Conservation (phyloP, 768 basidiomycete genomes). For the Strobilomyces echinocephalus region DNA sequence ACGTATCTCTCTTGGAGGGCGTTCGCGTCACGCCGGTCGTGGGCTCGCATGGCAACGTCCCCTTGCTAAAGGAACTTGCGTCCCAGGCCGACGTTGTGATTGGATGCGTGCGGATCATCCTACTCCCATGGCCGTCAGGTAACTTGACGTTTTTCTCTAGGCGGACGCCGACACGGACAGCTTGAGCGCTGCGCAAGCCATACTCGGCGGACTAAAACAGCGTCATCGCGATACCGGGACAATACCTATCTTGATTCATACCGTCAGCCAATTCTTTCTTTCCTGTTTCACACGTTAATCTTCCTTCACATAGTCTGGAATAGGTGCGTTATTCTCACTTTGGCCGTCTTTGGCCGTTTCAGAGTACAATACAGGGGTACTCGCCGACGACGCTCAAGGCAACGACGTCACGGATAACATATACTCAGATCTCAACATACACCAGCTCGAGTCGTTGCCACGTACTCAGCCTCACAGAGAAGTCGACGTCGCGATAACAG, state of each 20-base stretch:
- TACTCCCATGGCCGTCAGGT: neutral
- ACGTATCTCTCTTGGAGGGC: conserved; percentile 22
- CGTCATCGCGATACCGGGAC: conserved; percentile 37
- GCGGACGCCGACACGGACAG: conserved; percentile 46
- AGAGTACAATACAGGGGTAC: conserved; percentile 8
- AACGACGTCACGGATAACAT: conserved; percentile 34
- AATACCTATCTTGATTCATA: conserved; percentile 52
- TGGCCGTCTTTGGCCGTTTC: neutral
- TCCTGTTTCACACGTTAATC: conserved; percentile 10
- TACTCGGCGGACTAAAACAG: conserved; percentile 47
- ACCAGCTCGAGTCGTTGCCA: conserved; percentile 42
- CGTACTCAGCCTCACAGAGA: conserved; percentile 42
- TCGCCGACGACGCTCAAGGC: conserved; percentile 36
- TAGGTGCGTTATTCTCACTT: conserved; percentile 26
- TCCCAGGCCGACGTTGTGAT: conserved; percentile 42
- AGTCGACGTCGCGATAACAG: conserved; percentile 45
- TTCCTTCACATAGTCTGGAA: conserved; percentile 39
- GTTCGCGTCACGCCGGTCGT: conserved; percentile 20
- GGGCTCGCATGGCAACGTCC: conserved; percentile 41
- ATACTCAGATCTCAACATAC: conserved; percentile 47
- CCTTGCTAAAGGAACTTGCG: conserved; percentile 37
- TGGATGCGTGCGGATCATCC: conserved; percentile 28
- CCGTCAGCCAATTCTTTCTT: conserved; percentile 35
- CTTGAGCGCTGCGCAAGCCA: conserved; percentile 37
- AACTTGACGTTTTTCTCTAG: conserved; percentile 12